Percentiles rank a stretch among this genome's conserved stretches.
Conservation (phyloP, 2,329 filamentous ascomycete genomes). For the Nemania abortiva region DNA sequence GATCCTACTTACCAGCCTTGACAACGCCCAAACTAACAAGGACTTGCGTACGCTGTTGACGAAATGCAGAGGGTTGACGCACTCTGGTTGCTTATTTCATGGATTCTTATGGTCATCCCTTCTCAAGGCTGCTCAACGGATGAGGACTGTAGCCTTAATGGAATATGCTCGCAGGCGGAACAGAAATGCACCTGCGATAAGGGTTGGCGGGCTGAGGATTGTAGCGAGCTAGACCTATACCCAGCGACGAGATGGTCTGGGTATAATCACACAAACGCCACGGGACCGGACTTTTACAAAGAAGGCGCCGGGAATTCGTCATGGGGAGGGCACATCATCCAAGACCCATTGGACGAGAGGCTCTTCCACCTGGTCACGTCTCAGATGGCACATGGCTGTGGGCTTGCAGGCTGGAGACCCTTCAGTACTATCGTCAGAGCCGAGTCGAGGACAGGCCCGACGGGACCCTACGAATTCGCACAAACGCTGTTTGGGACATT, state of each 20-base stretch:
- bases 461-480: constrained; percentile 59
- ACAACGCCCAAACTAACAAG: not conserved
- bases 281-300: constrained; percentile 46
- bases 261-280: constrained; percentile 59
- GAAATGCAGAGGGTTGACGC: constrained; percentile 2
- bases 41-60: not conserved
- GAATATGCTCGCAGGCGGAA: constrained; percentile 47
- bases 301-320: constrained; percentile 55
- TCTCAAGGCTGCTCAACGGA: constrained; percentile 38
- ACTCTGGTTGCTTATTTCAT: constrained; percentile 6
- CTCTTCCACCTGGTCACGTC: constrained; percentile 61
- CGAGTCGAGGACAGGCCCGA: constrained; percentile 58
- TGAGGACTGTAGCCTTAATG: constrained; percentile 56
- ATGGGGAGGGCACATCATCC: constrained; percentile 61
- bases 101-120: constrained; percentile 1
- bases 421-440: constrained; percentile 60
- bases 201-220: constrained; percentile 60
- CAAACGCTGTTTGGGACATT: constrained; percentile 58
- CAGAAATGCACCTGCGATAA: constrained; percentile 52
- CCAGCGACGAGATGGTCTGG: constrained; percentile 57
- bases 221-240: constrained; percentile 59
- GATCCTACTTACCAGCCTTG: not conserved
- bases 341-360: constrained; percentile 53
- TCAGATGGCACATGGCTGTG: constrained; percentile 60
- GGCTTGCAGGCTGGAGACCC: constrained; percentile 61